These are phyloP conservation scores for Epichloe coenophiala DNA, from an alignment of 2,329 filamentous ascomycete species.

Conservation along the genomic window DNA sequence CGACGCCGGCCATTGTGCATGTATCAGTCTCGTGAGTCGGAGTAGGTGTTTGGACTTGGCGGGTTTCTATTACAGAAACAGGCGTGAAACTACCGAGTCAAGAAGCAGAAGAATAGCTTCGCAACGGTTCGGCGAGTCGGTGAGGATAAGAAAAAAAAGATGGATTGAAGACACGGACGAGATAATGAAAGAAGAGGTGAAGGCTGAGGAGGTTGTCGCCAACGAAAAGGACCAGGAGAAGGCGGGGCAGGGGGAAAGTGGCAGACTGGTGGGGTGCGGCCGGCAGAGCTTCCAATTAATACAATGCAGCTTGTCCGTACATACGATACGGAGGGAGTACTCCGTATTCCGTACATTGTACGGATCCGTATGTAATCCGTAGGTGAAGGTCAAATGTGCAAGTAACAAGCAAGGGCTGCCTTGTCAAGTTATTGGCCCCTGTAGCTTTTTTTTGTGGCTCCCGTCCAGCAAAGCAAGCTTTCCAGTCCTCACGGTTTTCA, in stretches of 20 bases:
- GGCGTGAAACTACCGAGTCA: background rate
- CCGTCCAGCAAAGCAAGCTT: background rate
- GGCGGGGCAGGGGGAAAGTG: conserved; percentile 2
- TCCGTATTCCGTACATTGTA: too few relatives aligned
- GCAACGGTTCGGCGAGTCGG: background rate
- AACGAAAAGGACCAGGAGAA: conserved; percentile 1
- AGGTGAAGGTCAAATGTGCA: background rate
- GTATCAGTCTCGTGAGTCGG: conserved; percentile 6
- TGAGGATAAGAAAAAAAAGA: background rate
- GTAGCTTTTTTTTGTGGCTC: background rate
- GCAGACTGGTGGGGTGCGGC: background rate
- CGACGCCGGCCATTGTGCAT: conserved; percentile 51
- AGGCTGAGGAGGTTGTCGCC: conserved; percentile 2
- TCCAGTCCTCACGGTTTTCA: too few relatives aligned
- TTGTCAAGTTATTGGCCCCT: background rate
- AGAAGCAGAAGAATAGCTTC: background rate
- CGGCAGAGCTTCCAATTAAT: background rate
- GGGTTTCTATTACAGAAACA: background rate
- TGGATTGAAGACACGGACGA: background rate
- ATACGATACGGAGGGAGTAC: too few relatives aligned
- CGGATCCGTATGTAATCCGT: too few relatives aligned
- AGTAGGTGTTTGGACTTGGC: background rate
- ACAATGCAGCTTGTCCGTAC: too few relatives aligned
- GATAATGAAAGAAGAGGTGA: background rate
- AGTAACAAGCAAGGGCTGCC: background rate